These are phyloP conservation scores for Pochonia chlamydosporia DNA, from an alignment of 2,329 filamentous ascomycete genomes.

Conservation along the genomic window DNA sequence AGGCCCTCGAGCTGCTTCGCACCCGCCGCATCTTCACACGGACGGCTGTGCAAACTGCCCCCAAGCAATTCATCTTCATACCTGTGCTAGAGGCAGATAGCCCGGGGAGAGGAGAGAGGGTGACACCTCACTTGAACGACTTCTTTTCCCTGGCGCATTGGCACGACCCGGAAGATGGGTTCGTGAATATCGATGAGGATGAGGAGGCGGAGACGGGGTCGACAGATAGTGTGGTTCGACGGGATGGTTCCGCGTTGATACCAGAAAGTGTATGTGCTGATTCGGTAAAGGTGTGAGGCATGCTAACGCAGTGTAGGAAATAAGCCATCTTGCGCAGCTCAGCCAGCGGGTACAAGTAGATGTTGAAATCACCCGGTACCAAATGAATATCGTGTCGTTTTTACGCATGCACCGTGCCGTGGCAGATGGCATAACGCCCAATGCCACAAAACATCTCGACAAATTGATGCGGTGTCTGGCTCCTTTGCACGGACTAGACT, in stretches of 20 bases:
- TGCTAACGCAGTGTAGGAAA: conserved; percentile 33
- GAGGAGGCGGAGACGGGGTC: conserved; percentile 29
- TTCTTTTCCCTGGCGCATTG: conserved; percentile 84
- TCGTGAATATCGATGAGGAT: conserved; percentile 65
- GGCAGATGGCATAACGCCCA: conserved; percentile 67
- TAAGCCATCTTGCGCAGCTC: conserved; percentile 55
- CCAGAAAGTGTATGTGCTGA: conserved; percentile 33
- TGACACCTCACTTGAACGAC: conserved; percentile 64
- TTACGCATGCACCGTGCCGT: conserved; percentile 84
- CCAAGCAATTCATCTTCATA: conserved; percentile 74
- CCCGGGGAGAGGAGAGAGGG: conserved; percentile 37
- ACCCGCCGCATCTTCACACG: conserved; percentile 72
- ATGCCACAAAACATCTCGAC: conserved; percentile 72
- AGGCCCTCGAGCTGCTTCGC: conserved; percentile 71
- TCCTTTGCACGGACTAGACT: conserved; percentile 73
- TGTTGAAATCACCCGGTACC: conserved; percentile 75
- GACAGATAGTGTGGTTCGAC: conserved; percentile 40
- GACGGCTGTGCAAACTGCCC: conserved; percentile 66
- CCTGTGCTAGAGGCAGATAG: conserved; percentile 55
- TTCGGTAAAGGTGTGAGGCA: conserved; percentile 9
- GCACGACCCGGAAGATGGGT: conserved; percentile 67
- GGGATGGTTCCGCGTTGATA: conserved; percentile 28
- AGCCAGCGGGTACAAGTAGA: conserved; percentile 57
- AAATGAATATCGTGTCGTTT: conserved; percentile 83
- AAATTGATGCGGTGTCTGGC: conserved; percentile 67